Conservation (phyloP, 768 basidiomycete genomes). For the Rhizopogon vulgaris region DNA sequence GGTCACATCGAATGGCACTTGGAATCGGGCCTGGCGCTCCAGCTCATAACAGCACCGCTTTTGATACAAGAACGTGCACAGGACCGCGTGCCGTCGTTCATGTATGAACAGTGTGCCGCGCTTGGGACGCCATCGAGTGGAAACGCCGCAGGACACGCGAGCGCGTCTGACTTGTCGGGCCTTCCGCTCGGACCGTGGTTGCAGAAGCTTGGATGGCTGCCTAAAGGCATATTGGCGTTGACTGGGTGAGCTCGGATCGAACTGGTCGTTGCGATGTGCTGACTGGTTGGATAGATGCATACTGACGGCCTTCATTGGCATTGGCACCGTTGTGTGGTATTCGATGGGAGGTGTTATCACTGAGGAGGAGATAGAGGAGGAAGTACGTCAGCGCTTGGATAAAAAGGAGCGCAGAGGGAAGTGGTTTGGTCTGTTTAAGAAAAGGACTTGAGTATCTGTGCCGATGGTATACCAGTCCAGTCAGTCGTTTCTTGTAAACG, state of each 20-base stretch:
- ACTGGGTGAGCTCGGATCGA: slow-evolving; percentile 42
- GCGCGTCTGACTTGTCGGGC: slow-evolving; percentile 63
- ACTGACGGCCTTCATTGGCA: slow-evolving; percentile 76
- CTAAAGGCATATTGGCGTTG: slow-evolving; percentile 74
- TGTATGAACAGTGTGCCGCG: slow-evolving; percentile 70
- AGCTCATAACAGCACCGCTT: slow-evolving; percentile 79
- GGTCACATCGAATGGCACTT: slow-evolving; percentile 88
- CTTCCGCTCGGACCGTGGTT: slow-evolving; percentile 64
- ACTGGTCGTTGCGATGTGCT: not conserved
- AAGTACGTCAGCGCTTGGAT: slow-evolving; percentile 50
- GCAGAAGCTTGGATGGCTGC: slow-evolving; percentile 66
- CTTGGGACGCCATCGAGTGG: slow-evolving; percentile 58
- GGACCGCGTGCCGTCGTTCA: slow-evolving; percentile 42
- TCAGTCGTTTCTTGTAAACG: not conserved
- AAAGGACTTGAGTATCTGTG: not conserved
- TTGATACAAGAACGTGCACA: slow-evolving; percentile 49
- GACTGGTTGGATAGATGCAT: slow-evolving; percentile 53
- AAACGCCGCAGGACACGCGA: slow-evolving; percentile 81
- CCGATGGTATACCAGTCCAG: not conserved
- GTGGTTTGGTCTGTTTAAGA: slow-evolving; percentile 35
- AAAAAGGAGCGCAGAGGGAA: slow-evolving; percentile 48
- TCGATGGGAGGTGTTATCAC: slow-evolving; percentile 63
- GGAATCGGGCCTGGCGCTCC: slow-evolving; percentile 76
- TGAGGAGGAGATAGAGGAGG: slow-evolving; percentile 78
- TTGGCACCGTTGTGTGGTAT: slow-evolving; percentile 85